Percentiles rank a stretch among this genome's conserved stretches.
Evolutionary conservation across 108 stramenopile species (phyloP).

Genomic region (Aurantiochytrium sp.): DNA sequence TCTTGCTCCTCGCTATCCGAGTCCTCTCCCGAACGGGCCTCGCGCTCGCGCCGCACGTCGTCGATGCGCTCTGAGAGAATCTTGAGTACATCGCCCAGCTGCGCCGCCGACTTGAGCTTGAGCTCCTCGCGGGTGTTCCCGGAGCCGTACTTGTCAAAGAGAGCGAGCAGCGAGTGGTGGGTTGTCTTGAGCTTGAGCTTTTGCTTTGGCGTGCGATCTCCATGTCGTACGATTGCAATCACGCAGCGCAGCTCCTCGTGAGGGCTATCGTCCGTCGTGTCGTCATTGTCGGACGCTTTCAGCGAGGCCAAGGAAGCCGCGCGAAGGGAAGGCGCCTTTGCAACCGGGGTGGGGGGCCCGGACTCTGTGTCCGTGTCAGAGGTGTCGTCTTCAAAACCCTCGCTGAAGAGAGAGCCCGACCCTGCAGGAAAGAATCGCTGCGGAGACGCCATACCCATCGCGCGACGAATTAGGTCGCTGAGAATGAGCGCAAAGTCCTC

Average conservation of each 20-base stretch:
- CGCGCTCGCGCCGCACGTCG: conserved; percentile 31
- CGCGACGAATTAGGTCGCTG: conserved; percentile 68
- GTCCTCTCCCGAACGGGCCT: conserved; percentile 35
- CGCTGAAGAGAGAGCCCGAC: neutral
- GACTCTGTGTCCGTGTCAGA: neutral
- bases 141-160: conserved; percentile 59
- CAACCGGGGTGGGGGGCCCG: neutral
- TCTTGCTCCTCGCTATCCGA: conserved; percentile 38
- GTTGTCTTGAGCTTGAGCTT: conserved; percentile 89
- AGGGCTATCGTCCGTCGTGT: neutral
- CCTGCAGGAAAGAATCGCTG: neutral
- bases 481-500: conserved; percentile 86
- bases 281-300: neutral
- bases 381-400: neutral
- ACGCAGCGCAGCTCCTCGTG: conserved; percentile 79
- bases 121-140: conserved; percentile 71
- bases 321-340: neutral
- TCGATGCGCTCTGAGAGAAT: conserved; percentile 62
- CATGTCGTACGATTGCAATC: conserved; percentile 89
- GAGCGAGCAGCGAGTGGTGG: conserved; percentile 63
- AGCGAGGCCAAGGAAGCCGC: no score
- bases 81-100: conserved; percentile 75
- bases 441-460: conserved; percentile 60
- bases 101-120: conserved; percentile 79
- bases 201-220: conserved; percentile 96